Evolutionary conservation across 306 rosid species (phyloP), one percentile per base, ranked within the genome.

Genomic region (Trifolium dubium): DNA sequence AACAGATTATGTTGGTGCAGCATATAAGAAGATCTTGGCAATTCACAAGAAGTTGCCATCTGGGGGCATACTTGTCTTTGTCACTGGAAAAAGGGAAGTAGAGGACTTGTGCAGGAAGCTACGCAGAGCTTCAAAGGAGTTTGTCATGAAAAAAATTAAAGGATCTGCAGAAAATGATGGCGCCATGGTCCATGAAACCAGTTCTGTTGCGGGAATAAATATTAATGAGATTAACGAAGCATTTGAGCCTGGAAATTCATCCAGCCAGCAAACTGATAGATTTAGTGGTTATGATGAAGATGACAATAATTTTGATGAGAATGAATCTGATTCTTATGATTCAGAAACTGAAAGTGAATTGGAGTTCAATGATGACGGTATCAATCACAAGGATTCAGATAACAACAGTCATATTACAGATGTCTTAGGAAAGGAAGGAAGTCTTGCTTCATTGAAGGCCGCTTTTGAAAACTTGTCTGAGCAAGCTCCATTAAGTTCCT

Each of bases 21-120:
- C 98, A 4, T 94, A 88, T 74, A 94, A 88, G 84, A 94, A 91
- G 82, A 84, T 91, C 58, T 28, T 94, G 83, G 92, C 91, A 39
- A 94, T 94, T 82, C 98, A 94, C 82, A 91, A 91, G 96, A 89
- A 58, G 80, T 77, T 94, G 75, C 98, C 97, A 35, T 89, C 74
- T 58, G 97, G 98, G 47, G 98, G 96, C 58, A 85, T 94, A 76
- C 93, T 94, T 46, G 92, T 94, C 49, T 91, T 94, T 51, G 87
- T 94, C 65, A 94, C 97, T 43, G 96, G 98, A 41, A 89, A 88
- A 81, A 85, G 85, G 82, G 97, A 94, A 89, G 96, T 91, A 39
- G 94, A 94, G 77, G 72, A 83, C 74, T 82, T 91, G 73, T 91
- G 98, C 86, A 83, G 43, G 87, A 89, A 91, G 86, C 85, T 94